phyloP scores from a whole-genome alignment of 768 basidiomycete genomes.

The Phaffia tasmanica region DNA sequence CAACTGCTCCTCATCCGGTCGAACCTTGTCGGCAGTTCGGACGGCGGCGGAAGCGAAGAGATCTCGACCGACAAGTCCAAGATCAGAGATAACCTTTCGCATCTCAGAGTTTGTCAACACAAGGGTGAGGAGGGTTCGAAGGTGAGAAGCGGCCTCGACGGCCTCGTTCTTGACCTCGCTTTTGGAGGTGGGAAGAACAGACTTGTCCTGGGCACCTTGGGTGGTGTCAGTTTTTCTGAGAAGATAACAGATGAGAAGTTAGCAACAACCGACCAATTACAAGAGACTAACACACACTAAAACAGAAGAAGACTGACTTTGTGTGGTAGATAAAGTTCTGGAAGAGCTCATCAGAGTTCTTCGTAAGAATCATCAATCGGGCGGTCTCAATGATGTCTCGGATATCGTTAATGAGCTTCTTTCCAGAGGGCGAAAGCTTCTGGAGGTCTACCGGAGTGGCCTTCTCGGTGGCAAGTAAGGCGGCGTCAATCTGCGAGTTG shows the following conservation, averaged over 20 bases:
- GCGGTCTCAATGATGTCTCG: slow-evolving; percentile 54
- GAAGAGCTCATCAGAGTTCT: slow-evolving; percentile 80
- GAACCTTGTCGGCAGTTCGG: slow-evolving; percentile 58
- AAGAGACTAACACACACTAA: background rate
- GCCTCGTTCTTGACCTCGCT: slow-evolving; percentile 51
- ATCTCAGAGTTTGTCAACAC: slow-evolving; percentile 84
- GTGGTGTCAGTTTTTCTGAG: slow-evolving; percentile 33
- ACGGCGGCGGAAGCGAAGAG: slow-evolving; percentile 61
- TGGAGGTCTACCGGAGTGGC: slow-evolving; percentile 51
- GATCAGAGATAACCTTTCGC: slow-evolving; percentile 74
- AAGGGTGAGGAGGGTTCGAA: slow-evolving; percentile 75
- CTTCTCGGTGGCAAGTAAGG: slow-evolving; percentile 43
- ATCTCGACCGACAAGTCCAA: slow-evolving; percentile 47
- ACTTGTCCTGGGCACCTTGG: slow-evolving; percentile 41
- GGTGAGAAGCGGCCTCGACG: slow-evolving; percentile 49
- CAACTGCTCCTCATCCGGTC: slow-evolving; percentile 52
- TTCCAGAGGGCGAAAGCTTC: slow-evolving; percentile 64
- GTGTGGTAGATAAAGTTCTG: slow-evolving; percentile 74
- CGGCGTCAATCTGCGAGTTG: slow-evolving; percentile 56
- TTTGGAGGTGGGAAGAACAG: slow-evolving; percentile 27
- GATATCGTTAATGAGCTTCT: slow-evolving; percentile 63
- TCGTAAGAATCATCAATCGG: slow-evolving; percentile 59
- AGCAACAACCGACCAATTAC: background rate
- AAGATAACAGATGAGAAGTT: background rate
- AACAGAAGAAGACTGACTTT: slow-evolving; percentile 1